A percentile compares a stretch with the other conserved stretches of the same genome.
phyloP scores from a whole-genome alignment of 257 asterid genomes.

The Jacaranda copaia region DNA sequence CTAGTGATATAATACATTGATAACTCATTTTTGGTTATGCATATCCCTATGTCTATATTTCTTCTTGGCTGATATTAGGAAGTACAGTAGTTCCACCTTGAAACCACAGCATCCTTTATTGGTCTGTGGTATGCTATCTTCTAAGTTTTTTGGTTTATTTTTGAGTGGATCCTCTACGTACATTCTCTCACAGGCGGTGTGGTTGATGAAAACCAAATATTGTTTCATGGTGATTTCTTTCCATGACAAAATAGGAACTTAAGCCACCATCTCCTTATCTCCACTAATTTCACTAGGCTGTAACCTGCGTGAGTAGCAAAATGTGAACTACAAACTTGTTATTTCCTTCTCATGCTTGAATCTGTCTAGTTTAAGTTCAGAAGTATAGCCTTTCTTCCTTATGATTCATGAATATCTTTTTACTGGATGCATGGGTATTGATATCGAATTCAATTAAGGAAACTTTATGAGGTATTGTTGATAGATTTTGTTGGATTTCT shows the following conservation, averaged over 20 bases:
- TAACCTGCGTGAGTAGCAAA: slow-evolving; percentile 3
- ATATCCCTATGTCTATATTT: background rate
- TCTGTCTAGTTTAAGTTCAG: background rate
- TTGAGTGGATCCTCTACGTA: slow-evolving; percentile 2
- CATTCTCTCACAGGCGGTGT: background rate
- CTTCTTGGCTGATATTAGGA: slow-evolving; percentile 15
- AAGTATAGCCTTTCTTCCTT: background rate
- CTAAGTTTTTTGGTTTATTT: background rate
- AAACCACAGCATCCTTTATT: slow-evolving; percentile 7
- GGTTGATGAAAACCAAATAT: slow-evolving; percentile 7
- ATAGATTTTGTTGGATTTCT: slow-evolving; percentile 11
- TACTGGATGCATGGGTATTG: background rate
- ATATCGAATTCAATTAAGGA: slow-evolving; percentile 21
- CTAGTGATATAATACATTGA: background rate
- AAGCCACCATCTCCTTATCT: background rate
- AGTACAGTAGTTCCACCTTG: background rate
- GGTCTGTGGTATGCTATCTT: slow-evolving; percentile 10
- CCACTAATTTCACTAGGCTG: slow-evolving; percentile 26
- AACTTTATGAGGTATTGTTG: slow-evolving; percentile 21
- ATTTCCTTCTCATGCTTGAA: background rate
- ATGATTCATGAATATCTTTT: slow-evolving; percentile 17
- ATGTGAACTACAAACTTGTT: slow-evolving; percentile 15
- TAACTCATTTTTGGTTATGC: background rate
- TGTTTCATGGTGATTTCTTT: slow-evolving; percentile 24
- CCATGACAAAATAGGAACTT: slow-evolving; percentile 4